Conservation (phyloP, 176 grass and related monocot genomes). For the Paspalum notatum region DNA sequence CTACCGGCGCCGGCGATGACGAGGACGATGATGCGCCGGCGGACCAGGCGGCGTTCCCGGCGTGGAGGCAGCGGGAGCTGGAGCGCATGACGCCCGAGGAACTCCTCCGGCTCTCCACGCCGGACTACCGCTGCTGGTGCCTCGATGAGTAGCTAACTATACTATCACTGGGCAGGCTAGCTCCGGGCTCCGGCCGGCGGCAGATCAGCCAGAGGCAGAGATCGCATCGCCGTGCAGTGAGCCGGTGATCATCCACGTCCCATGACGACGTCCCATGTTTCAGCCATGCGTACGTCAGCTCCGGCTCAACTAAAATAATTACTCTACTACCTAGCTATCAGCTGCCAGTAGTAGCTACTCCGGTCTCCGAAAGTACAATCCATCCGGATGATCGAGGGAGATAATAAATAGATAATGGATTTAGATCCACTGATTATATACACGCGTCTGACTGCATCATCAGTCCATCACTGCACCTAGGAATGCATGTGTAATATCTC, state of each 20-base stretch:
- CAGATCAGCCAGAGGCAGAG: neutral
- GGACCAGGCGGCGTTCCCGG: conserved; percentile 44
- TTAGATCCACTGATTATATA: neutral
- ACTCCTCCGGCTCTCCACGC: conserved; percentile 51
- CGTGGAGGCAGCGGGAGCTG: conserved; percentile 57
- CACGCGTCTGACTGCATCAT: neutral
- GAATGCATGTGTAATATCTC: no score
- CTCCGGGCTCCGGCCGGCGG: neutral
- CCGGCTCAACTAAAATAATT: neutral
- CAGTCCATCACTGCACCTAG: neutral
- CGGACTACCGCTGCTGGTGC: conserved; percentile 79
- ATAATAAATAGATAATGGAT: neutral
- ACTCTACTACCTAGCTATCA: neutral
- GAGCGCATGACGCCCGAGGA: conserved; percentile 65
- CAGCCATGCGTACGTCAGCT: neutral
- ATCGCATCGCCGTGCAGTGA: neutral
- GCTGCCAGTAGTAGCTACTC: neutral
- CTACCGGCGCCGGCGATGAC: neutral
- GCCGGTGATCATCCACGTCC: no score
- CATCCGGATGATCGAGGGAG: neutral
- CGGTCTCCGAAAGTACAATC: conserved; percentile 1
- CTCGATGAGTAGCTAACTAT: conserved; percentile 44
- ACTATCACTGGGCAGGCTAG: no score
- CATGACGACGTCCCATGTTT: neutral
- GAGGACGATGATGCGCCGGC: neutral